phyloP scores from a whole-genome alignment of 139 green algal genomes.

The Picochlorum sp. region DNA sequence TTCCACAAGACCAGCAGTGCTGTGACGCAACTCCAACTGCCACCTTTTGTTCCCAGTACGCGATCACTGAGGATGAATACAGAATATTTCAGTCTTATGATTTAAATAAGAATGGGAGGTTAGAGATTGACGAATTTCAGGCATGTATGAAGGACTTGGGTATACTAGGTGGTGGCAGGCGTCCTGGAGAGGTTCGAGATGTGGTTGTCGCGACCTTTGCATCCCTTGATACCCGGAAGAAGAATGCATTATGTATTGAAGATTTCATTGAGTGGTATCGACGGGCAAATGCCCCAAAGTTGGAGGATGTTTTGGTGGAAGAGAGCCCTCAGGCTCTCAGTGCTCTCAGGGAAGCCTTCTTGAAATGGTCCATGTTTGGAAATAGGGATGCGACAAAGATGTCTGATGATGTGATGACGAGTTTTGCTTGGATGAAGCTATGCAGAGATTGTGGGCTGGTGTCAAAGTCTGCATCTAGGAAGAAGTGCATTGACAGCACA shows the following conservation, averaged over 20 bases:
- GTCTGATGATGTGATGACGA: neutral
- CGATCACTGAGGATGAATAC: neutral
- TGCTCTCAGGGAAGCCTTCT: neutral
- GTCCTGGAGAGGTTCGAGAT: neutral
- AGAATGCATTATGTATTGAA: neutral
- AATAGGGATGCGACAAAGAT: neutral
- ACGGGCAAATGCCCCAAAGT: conserved; percentile 8
- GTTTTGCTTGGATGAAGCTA: conserved; percentile 1
- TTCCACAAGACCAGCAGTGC: too few species aligned
- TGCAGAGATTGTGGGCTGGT: conserved; percentile 3
- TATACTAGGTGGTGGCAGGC: neutral
- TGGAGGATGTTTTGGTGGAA: neutral
- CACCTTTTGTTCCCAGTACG: too few species aligned
- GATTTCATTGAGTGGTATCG: conserved; percentile 1
- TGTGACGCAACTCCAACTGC: neutral
- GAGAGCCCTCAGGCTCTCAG: neutral
- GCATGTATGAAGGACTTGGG: conserved; percentile 1
- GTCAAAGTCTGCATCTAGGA: neutral
- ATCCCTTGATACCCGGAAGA: neutral
- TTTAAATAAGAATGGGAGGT: neutral
- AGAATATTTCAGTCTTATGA: conserved; percentile 6
- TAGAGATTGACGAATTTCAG: conserved; percentile 12
- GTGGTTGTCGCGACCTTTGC: conserved; percentile 7
- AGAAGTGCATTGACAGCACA: neutral
- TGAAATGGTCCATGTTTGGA: conserved; percentile 7